phyloP scores from a whole-genome alignment of 2,329 filamentous ascomycete genomes.

The Colletotrichum incanum region DNA sequence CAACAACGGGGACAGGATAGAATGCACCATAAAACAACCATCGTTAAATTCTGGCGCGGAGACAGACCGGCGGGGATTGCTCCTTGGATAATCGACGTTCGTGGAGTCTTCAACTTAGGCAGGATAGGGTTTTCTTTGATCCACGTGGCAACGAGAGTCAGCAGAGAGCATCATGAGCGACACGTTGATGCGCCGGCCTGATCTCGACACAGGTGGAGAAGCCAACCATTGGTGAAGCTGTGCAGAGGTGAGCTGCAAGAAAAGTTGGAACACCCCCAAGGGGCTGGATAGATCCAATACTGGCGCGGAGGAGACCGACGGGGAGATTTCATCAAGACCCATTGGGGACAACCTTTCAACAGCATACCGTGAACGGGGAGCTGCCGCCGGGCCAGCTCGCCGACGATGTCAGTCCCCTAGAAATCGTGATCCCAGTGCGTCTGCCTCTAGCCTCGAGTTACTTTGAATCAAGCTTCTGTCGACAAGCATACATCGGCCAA shows the following conservation, averaged over 20 bases:
- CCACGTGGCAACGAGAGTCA: background rate
- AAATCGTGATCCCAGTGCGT: too few species aligned
- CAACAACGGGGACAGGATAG: background rate
- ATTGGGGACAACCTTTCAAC: background rate
- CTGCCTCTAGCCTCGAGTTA: background rate
- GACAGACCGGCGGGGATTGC: background rate
- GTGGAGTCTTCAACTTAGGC: background rate
- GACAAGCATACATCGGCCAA: background rate
- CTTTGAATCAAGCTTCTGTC: background rate
- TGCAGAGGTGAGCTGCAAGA: background rate
- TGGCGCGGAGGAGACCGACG: constrained; percentile 9
- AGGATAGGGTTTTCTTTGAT: background rate
- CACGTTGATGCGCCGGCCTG: background rate
- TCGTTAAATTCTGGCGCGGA: background rate
- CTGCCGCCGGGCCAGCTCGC: background rate
- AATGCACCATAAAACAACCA: background rate
- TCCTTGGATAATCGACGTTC: background rate
- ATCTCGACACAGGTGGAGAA: background rate
- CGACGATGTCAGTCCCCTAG: background rate
- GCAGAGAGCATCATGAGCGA: background rate
- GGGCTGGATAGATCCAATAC: background rate
- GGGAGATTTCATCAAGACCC: background rate
- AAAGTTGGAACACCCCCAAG: background rate
- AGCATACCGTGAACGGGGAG: background rate
- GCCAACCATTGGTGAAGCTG: background rate